Base-by-base conservation (phyloP, 2,329 filamentous ascomycete genomes). In the Claviceps digitariae region DNA sequence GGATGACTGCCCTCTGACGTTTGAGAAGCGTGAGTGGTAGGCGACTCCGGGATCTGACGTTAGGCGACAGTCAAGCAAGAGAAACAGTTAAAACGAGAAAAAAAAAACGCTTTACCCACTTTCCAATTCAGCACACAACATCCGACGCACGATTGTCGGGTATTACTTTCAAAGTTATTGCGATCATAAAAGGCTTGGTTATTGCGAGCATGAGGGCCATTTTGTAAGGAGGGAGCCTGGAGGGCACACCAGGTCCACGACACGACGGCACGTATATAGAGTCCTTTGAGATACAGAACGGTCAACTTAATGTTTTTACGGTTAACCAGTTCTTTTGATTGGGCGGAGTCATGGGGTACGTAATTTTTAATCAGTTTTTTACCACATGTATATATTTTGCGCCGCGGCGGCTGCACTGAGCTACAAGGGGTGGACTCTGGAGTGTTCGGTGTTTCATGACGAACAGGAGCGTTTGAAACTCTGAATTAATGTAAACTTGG, bases 1-100 rank as follows among this genome's bases (percentile, higher is more conserved):
- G 87, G 88, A 94, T 66, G 85, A 93, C 66, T 93, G 87, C 72
- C 83, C 86, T 53, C 77, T 93, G 62, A 84, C 83, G 2, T 90
- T 93, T 66, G 77, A 72, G 57, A 69, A 75, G 65, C 70, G 76
- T 55, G 71, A 74, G 63, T 76, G 70, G 69, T 75, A 67, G 23
- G 10, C 43, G 6, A 47, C 9, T 63, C 48, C 10, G 4, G 8
- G 6, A 15, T 2, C 10, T 40, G 17, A 34, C 23, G 17, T 31
- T 15, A n/a, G 12, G 13, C 40, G 8, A 27, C 43, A 3, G 7
- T 29, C 21, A 34, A 48, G 9, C n/a, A 45, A 49, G 23, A 31
- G 41, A 13, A 21, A 23, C 34, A 38, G 20, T 5, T 38, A 8
- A 25, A 25, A 13, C 7, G 13, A 45, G 3, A 5, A 13, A 43